Conservation (phyloP, 2,329 filamentous ascomycete species). For the Lachnellula willkommii region DNA sequence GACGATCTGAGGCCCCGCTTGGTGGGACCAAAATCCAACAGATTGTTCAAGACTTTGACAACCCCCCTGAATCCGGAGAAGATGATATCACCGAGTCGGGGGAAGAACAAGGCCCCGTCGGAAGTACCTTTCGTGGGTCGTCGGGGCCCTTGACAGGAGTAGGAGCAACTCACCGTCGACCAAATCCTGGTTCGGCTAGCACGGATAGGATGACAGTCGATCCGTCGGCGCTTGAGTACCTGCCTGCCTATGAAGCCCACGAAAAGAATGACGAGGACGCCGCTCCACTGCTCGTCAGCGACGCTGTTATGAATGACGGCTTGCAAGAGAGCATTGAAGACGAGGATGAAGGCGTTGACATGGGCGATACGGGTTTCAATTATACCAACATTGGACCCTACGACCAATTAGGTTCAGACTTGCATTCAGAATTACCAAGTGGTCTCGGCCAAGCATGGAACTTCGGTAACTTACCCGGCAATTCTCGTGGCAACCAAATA, state of each 20-base stretch:
- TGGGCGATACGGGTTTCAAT: constrained; percentile 20
- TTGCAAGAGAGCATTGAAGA: constrained; percentile 25
- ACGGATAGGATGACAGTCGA: constrained; percentile 26
- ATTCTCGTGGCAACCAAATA: constrained; percentile 12
- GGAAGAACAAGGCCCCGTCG: constrained; percentile 84
- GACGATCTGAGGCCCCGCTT: constrained; percentile 69
- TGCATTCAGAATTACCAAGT: too few relatives aligned
- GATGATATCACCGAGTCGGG: constrained; percentile 53
- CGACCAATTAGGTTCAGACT: constrained; percentile 2
- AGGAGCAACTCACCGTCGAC: constrained; percentile 67
- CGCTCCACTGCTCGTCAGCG: constrained; percentile 9
- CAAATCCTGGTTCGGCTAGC: constrained; percentile 50
- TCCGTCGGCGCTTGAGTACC: constrained; percentile 21
- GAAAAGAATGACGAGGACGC: constrained; percentile 19
- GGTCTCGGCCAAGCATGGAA: constrained; percentile 12
- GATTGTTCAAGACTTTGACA: constrained; percentile 60
- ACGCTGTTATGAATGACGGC: constrained; percentile 18
- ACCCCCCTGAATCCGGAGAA: constrained; percentile 43
- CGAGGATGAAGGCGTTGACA: constrained; percentile 28
- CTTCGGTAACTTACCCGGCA: constrained; percentile 10
- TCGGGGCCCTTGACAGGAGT: constrained; percentile 78
- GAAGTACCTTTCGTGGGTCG: constrained; percentile 81
- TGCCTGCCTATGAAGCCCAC: constrained; percentile 25
- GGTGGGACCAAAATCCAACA: constrained; percentile 71
- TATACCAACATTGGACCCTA: constrained; percentile 9